Percentiles rank a stretch among this genome's conserved stretches.
Evolutionary conservation across 179 eudicot genomes (phyloP).

Genomic region (Beta corolliflora): DNA sequence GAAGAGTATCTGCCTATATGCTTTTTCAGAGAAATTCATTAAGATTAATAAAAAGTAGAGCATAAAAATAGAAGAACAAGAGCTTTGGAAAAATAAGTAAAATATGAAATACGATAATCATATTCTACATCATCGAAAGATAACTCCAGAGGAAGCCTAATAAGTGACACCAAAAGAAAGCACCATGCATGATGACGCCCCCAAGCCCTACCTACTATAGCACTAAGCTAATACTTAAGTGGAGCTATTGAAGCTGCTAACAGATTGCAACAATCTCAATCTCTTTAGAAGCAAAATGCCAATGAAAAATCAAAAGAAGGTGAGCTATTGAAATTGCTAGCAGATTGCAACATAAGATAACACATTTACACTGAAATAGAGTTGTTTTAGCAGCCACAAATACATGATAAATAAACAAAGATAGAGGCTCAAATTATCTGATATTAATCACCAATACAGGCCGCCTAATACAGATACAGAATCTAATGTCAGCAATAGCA

Average conservation of each 20-base stretch:
- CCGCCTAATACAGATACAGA: not conserved
- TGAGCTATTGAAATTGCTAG: not conserved
- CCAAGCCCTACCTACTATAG: no score
- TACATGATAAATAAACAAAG: not conserved
- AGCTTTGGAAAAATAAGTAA: not conserved
- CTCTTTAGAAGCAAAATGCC: no score
- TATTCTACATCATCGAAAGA: not conserved
- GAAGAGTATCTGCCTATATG: not conserved
- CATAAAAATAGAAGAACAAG: not conserved
- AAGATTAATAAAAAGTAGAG: not conserved
- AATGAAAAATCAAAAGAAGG: not conserved
- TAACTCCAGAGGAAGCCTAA: not conserved
- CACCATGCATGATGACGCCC: not conserved
- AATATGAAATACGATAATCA: not conserved
- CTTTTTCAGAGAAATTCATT: not conserved
- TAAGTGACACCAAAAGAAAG: not conserved
- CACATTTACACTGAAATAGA: no score
- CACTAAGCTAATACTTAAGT: no score
- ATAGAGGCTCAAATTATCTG: not conserved
- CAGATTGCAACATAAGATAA: not conserved
- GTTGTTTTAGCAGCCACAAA: no score
- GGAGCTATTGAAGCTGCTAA: not conserved
- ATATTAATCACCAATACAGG: not conserved
- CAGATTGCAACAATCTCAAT: not conserved
- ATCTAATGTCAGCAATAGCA: not conserved